phyloP scores from a whole-genome alignment of 805 yeast species.

The Candida ipomoeae region DNA sequence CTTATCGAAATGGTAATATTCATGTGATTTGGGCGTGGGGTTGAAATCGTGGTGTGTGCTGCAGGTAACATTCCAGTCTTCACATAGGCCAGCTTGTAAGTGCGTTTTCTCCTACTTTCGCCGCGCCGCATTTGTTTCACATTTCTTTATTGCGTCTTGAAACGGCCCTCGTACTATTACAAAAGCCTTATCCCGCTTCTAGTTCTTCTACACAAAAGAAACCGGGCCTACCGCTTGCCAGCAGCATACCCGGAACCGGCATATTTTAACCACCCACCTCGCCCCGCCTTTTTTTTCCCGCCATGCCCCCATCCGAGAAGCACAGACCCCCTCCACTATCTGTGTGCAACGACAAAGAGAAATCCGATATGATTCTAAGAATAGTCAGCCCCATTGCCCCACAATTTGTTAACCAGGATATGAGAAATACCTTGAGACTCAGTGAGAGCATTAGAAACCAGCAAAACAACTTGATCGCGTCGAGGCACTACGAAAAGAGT shows the following conservation, averaged over 20 bases:
- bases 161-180: slow-evolving; percentile 2
- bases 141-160: slow-evolving; percentile 5
- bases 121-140: slow-evolving; percentile 6
- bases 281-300: not conserved
- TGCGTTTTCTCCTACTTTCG: slow-evolving; percentile 1
- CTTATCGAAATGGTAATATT: not conserved
- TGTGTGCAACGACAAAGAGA: slow-evolving; percentile 9
- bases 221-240: not conserved
- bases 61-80: not conserved
- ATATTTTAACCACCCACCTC: not conserved
- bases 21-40: too few relatives aligned
- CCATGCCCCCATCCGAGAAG: slow-evolving; percentile 12
- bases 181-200: slow-evolving; percentile 2
- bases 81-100: not conserved
- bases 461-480: slow-evolving; percentile 15
- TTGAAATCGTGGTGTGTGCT: not conserved
- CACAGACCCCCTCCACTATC: slow-evolving; percentile 14
- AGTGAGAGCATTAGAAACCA: slow-evolving; percentile 16
- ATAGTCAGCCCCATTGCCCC: slow-evolving; percentile 17
- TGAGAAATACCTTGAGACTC: slow-evolving; percentile 15
- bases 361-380: slow-evolving; percentile 13
- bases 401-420: slow-evolving; percentile 12
- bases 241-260: not conserved
- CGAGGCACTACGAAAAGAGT: slow-evolving; percentile 8
- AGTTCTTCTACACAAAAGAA: slow-evolving; percentile 2